Evolutionary conservation across 371 early-diverging fungal genomes (phyloP).

Genomic region (Mortierella sp.): DNA sequence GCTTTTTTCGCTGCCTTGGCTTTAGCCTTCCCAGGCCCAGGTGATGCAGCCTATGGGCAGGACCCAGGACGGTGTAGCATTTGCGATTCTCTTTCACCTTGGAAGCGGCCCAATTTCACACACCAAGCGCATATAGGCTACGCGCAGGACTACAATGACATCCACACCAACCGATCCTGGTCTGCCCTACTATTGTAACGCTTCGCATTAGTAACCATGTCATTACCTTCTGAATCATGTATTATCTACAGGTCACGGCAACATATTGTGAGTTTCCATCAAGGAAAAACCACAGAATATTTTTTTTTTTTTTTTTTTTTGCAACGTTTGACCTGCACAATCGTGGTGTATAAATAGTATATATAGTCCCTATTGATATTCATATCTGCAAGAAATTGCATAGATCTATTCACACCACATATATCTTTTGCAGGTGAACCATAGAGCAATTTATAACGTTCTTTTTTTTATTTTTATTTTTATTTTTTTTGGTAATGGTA

Average conservation of each 20-base stretch:
- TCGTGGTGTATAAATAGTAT: too few species aligned
- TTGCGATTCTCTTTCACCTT: conserved; percentile 34
- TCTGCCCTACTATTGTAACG: neutral
- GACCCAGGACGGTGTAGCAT: conserved; percentile 15
- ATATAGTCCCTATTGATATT: too few species aligned
- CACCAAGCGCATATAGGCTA: neutral
- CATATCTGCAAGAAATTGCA: too few species aligned
- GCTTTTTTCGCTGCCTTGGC: neutral
- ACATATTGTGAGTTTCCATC: neutral
- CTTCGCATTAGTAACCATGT: too few species aligned
- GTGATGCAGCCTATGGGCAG: neutral
- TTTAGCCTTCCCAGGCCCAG: neutral
- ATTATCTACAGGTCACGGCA: neutral
- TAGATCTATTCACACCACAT: neutral
- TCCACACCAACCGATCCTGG: conserved; percentile 1
- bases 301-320: too few species aligned
- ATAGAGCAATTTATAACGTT: neutral
- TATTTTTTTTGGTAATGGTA: neutral
- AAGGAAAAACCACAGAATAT: too few species aligned
- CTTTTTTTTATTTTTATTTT: too few species aligned
- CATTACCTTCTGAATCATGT: neutral
- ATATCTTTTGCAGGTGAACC: too few species aligned
- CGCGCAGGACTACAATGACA: neutral
- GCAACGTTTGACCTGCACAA: neutral
- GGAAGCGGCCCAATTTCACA: conserved; percentile 25